These are phyloP conservation scores for Thozetella sp. DNA, from an alignment of 495 filamentous ascomycete species.

Conservation along the genomic window DNA sequence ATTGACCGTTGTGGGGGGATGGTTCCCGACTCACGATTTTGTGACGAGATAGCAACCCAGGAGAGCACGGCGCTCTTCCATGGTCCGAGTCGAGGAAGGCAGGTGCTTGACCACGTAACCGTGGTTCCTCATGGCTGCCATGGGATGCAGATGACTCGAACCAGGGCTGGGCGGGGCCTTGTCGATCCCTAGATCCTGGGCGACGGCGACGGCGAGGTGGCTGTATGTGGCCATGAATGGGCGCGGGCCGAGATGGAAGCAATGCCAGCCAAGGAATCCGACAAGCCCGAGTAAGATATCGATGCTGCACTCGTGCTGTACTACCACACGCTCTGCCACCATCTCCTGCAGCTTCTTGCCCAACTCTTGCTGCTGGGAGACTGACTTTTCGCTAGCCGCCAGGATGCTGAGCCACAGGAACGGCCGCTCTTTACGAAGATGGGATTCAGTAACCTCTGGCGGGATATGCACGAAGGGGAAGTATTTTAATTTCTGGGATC, in stretches of 20 bases:
- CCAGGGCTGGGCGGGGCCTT: neutral
- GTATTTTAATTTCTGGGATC: constrained; percentile 23
- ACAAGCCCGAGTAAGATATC: constrained; percentile 53
- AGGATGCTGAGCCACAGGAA: constrained; percentile 53
- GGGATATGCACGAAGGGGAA: constrained; percentile 33
- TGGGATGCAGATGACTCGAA: neutral
- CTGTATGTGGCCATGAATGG: neutral
- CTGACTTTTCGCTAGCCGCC: constrained; percentile 34
- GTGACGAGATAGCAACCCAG: neutral
- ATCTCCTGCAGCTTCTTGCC: constrained; percentile 36
- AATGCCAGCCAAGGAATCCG: constrained; percentile 40
- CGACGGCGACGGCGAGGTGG: neutral
- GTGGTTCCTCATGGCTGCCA: neutral
- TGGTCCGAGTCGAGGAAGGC: neutral
- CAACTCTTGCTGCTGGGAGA: constrained; percentile 30
- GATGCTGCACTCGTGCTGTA: constrained; percentile 41
- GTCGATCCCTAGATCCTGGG: constrained; percentile 1
- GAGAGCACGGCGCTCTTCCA: neutral
- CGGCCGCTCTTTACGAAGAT: constrained; percentile 31
- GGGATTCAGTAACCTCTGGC: constrained; percentile 17
- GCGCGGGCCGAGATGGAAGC: neutral
- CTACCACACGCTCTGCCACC: constrained; percentile 41
- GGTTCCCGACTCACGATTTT: neutral
- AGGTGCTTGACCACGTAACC: neutral
- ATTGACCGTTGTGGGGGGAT: neutral